Evolutionary conservation across 805 yeast species (phyloP), one percentile per base, ranked within the genome.

Genomic region (Ogataea nitratoaversa): DNA sequence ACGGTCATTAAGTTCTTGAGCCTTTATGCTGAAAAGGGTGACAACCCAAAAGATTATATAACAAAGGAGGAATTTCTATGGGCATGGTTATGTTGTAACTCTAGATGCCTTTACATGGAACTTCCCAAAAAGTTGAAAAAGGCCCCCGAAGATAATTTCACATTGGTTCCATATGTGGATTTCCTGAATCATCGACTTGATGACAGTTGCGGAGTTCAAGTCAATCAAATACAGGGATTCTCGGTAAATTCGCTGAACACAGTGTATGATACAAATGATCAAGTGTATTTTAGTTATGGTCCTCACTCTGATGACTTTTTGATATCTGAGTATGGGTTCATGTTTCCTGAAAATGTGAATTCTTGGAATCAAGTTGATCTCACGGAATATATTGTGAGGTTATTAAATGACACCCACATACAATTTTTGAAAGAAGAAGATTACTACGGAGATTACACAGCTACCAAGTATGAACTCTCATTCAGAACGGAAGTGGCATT

Each of bases 111-210:
- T 5, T 90, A 88, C 58, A 80, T 82, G 81, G 71, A 74, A 3
- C 62, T 86, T 2, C 80, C 84, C 1, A 40, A 37, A 6, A 38
- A 30, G 6, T 36, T 60, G 34, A 71, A 73, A 27, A 71, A 72
- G 41, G 63, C 67, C 14, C 55, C 57, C 2, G 74, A 66, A 19
- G 87, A 83, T 49, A 83, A 85, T 57, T 81, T 91, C 66, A 87
- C 98, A 2, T 66, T 91, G 76, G 97, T 91, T 0, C 99, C 99
- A 0, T 82, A 69, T 47, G 89, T 90, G 19, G 99, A 91, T 64
- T 84, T 86, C 57, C 65, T 91, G 37, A 93, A 91, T 62, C 98
- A 91, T 60, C 54, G 56, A 3, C 39, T 66, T 29, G 70, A 71
- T 5, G 74, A 70, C 31, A 80, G 77, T 46, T 77, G 87, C 47